Base-by-base conservation (phyloP, 805 yeast genomes). In the Metschnikowia orientalis region DNA sequence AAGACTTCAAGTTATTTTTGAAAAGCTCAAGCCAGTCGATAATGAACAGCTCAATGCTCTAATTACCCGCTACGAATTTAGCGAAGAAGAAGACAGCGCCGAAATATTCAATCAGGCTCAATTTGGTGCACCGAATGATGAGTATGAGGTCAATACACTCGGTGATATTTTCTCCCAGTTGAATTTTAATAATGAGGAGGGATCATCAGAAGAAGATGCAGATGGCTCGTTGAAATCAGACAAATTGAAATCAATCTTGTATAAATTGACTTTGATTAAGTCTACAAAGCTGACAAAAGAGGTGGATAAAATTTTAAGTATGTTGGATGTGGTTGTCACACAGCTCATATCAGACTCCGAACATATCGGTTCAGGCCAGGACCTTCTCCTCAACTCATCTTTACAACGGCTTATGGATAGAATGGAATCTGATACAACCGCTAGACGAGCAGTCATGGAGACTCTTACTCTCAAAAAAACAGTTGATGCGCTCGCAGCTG, bases 51-150 rank as follows among this genome's bases (percentile, higher is more conserved):
- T 63, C 31, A 51, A 56, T 27, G 59, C 57, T 18, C 67, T 61
- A 31, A 61, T 65, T 15, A 64, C 62, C 15, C 54, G 53, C 27
- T 67, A 61, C 37, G 67, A 65, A 37, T 50, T 42, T 3, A 56
- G 42, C 34, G 70, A 67, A 2, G 68, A 61, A 34, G 69, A 62
- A 16, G 72, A 66, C 36, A 61, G 53, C 34, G 47, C 48, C 14
- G 53, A 50, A n/a, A 42, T 52, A 10, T 37, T 46, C 23, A 30
- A 37, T 10, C 40, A 30, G 4, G 14, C 30, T 12, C 40, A 39
- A 19, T 17, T 34, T 5, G 24, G 35, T 7, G 38, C 31, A 5
- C 23, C 30, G 13, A 36, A 31, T 15, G 40, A 38, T 1, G 38
- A 29, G 5, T 31, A 35, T n/a, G 40, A 31, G 8, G 26, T 15